Percentiles rank a stretch among this genome's conserved stretches.
These are phyloP conservation scores for Hanseniaspora clermontiae DNA, from an alignment of 805 yeast species.

Conservation along the genomic window DNA sequence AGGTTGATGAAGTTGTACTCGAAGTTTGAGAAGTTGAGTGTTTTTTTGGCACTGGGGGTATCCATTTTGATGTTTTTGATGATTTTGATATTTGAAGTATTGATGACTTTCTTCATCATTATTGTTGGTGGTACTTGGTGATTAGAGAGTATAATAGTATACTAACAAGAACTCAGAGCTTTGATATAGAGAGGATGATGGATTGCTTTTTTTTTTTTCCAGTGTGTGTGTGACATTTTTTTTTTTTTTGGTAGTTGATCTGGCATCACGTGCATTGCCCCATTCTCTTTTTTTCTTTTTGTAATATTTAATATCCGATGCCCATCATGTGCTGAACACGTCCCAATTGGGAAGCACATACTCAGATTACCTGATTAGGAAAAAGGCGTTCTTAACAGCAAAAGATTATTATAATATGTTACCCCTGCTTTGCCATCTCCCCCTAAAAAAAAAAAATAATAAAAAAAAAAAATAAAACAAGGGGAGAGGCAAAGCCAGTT, in stretches of 20 bases:
- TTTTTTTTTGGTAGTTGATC: too few species aligned
- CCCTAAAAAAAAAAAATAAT: background rate
- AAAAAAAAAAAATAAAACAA: too few species aligned
- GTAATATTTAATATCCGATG: too few species aligned
- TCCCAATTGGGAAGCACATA: too few species aligned
- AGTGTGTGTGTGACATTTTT: too few species aligned
- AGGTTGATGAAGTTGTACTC: conserved; percentile 18
- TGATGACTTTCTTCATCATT: background rate
- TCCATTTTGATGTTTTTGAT: background rate
- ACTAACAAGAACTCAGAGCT: too few species aligned
- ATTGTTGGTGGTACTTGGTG: background rate
- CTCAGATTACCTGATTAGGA: background rate
- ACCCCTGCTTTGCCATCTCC: background rate
- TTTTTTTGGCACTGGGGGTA: background rate
- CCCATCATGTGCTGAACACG: too few species aligned
- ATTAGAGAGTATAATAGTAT: too few species aligned
- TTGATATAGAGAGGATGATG: too few species aligned
- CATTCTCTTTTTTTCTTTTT: too few species aligned
- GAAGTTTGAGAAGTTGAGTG: background rate
- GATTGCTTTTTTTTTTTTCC: too few species aligned
- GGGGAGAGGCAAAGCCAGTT: background rate
- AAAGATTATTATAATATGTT: background rate
- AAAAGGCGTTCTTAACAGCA: background rate
- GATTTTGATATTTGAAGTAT: background rate
- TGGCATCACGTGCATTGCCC: too few species aligned